These are phyloP conservation scores for Crithidia mellificae DNA, from an alignment of 208 protist genomes.

Conservation along the genomic window DNA sequence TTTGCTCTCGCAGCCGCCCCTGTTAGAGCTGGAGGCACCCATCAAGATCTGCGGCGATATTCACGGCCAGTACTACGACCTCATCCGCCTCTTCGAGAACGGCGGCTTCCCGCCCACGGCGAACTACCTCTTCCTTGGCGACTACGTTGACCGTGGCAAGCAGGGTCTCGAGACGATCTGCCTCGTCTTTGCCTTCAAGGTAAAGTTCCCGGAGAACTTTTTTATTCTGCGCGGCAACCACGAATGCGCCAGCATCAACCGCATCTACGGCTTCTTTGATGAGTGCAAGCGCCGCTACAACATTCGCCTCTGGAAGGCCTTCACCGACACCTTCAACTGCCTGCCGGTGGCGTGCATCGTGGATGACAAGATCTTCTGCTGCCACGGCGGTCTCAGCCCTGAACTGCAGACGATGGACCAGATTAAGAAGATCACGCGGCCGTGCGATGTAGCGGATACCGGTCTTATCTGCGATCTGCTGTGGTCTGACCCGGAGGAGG, in stretches of 20 bases:
- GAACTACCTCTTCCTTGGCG: conserved; percentile 96
- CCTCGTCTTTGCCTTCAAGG: conserved; percentile 82
- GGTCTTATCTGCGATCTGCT: conserved; percentile 98
- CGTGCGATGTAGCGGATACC: conserved; percentile 47
- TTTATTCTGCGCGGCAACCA: conserved; percentile 92
- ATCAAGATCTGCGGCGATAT: conserved; percentile 89
- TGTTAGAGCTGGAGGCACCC: conserved; percentile 81
- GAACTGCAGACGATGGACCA: conserved; percentile 55
- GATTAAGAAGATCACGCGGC: conserved; percentile 59
- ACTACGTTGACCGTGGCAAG: conserved; percentile 97
- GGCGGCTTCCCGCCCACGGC: conserved; percentile 43
- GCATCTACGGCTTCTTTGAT: conserved; percentile 89
- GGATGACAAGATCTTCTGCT: conserved; percentile 67
- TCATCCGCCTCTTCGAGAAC: conserved; percentile 78
- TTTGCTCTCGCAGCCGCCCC: conserved; percentile 90
- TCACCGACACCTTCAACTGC: conserved; percentile 89
- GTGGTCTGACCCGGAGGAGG: conserved; percentile 98
- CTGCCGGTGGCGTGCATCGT: conserved; percentile 83
- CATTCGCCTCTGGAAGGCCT: conserved; percentile 80
- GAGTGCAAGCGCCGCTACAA: conserved; percentile 96
- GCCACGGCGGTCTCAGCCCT: conserved; percentile 85
- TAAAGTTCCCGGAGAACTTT: conserved; percentile 80
- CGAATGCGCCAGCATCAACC: conserved; percentile 77
- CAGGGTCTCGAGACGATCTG: conserved; percentile 73
- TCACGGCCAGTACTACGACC: conserved; percentile 84